Evolutionary conservation across 306 rosid species (phyloP).

Genomic region (Heteromeles arbutifolia): DNA sequence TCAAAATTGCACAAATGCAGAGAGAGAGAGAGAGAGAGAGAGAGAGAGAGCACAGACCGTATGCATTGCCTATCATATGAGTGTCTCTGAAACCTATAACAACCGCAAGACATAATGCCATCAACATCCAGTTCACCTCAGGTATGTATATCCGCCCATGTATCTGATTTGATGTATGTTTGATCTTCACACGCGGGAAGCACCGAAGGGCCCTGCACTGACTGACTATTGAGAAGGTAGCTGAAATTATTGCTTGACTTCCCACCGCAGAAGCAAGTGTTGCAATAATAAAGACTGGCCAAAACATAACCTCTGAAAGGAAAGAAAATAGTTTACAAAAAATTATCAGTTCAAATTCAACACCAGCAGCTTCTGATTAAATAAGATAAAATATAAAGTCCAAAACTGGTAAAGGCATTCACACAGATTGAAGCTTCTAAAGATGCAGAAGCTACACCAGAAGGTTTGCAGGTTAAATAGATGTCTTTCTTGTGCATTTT

Average conservation of each 20-base stretch:
- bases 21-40: background rate
- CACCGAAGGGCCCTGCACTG: conserved; percentile 25
- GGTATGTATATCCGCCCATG: conserved; percentile 27
- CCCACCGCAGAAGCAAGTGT: conserved; percentile 33
- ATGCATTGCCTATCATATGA: conserved; percentile 18
- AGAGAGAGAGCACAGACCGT: conserved; percentile 12
- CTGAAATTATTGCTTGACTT: conserved; percentile 31
- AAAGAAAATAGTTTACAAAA: background rate
- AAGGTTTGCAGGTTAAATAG: background rate
- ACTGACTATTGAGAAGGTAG: conserved; percentile 28
- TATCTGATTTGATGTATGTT: conserved; percentile 25
- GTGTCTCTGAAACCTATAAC: conserved; percentile 29
- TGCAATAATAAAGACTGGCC: conserved; percentile 24
- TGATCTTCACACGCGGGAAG: conserved; percentile 25
- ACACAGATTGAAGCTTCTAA: background rate
- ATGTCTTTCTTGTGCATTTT: background rate
- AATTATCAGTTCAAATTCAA: background rate
- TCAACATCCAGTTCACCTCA: conserved; percentile 25
- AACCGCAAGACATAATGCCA: conserved; percentile 24
- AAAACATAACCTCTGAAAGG: conserved; percentile 14
- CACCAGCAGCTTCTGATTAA: background rate
- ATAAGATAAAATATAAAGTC: background rate
- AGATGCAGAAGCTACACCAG: background rate
- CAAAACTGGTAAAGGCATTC: background rate
- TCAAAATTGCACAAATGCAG: background rate